A percentile compares a stretch with the other conserved stretches of the same genome.
These are phyloP conservation scores for Penicillium waksmanii DNA, from an alignment of 495 filamentous ascomycete genomes.

Conservation along the genomic window DNA sequence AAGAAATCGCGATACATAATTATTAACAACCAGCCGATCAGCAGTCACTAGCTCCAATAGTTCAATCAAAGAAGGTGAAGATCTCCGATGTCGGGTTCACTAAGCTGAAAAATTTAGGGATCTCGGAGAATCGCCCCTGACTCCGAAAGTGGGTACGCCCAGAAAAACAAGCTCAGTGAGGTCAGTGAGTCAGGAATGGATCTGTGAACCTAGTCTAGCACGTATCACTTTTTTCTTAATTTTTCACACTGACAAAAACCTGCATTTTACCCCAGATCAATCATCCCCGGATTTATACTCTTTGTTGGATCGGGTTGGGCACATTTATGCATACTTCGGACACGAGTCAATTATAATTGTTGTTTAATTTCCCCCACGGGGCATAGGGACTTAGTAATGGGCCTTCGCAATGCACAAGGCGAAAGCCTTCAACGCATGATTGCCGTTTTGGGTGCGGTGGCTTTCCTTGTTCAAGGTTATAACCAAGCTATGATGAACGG, in stretches of 20 bases:
- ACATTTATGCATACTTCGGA: background rate
- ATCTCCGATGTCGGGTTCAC: slow-evolving; percentile 1
- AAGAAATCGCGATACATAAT: background rate
- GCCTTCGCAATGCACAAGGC: slow-evolving; percentile 12
- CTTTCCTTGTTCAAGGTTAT: slow-evolving; percentile 26
- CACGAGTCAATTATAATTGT: background rate
- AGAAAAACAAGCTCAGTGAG: background rate
- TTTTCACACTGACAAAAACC: background rate
- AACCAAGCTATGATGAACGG: slow-evolving; percentile 28
- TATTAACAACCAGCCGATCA: background rate
- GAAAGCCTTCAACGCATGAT: slow-evolving; percentile 20
- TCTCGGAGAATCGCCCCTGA: slow-evolving; percentile 3
- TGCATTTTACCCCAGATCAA: too few species aligned
- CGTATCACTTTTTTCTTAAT: background rate
- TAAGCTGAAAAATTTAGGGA: background rate
- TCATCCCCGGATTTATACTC: background rate
- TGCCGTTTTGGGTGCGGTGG: slow-evolving; percentile 23
- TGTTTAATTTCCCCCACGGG: background rate
- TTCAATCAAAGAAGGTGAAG: background rate
- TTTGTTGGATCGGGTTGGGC: background rate
- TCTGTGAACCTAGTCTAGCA: background rate
- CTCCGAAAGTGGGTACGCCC: background rate
- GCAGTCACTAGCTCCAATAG: background rate
- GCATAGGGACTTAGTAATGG: slow-evolving; percentile 2
- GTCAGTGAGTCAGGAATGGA: background rate